Conservation (phyloP, 306 rosid species). For the Vicia faba region DNA sequence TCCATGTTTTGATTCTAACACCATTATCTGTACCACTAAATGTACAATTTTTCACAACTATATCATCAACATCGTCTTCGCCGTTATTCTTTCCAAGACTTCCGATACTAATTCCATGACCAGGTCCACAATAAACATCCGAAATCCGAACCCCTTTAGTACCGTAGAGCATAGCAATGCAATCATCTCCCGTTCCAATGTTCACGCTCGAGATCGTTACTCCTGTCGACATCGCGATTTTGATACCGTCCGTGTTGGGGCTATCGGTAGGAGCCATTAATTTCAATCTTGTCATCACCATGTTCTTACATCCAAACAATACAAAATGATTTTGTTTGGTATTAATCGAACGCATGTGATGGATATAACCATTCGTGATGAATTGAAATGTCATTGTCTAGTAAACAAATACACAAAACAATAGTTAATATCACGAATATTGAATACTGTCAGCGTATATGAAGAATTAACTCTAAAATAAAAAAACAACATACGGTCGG, state of each 20-base stretch:
- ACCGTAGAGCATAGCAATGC: slow-evolving; percentile 56
- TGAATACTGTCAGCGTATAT: too few relatives aligned
- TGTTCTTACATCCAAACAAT: slow-evolving; percentile 44
- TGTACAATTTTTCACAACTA: slow-evolving; percentile 50
- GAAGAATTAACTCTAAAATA: neutral
- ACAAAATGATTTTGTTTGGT: slow-evolving; percentile 55
- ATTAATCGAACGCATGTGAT: slow-evolving; percentile 48
- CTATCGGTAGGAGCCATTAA: slow-evolving; percentile 52
- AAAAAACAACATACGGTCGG: slow-evolving; percentile 43
- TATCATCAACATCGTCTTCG: slow-evolving; percentile 46
- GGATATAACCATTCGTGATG: slow-evolving; percentile 48
- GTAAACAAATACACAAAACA: neutral
- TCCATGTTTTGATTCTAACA: slow-evolving; percentile 72
- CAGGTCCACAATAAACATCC: slow-evolving; percentile 58
- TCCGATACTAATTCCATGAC: slow-evolving; percentile 76
- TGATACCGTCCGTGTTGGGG: slow-evolving; percentile 79
- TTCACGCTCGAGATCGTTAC: slow-evolving; percentile 33
- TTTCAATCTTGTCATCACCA: slow-evolving; percentile 40
- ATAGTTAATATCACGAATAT: neutral
- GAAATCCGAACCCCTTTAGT: slow-evolving; percentile 37
- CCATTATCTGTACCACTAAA: slow-evolving; percentile 51
- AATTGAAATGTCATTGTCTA: slow-evolving; percentile 60
- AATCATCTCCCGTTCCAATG: slow-evolving; percentile 65
- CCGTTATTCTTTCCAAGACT: slow-evolving; percentile 49
- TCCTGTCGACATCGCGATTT: slow-evolving; percentile 43